These are phyloP conservation scores for Calonectria hawksworthii DNA, from an alignment of 2,329 filamentous ascomycete genomes.

Conservation along the genomic window DNA sequence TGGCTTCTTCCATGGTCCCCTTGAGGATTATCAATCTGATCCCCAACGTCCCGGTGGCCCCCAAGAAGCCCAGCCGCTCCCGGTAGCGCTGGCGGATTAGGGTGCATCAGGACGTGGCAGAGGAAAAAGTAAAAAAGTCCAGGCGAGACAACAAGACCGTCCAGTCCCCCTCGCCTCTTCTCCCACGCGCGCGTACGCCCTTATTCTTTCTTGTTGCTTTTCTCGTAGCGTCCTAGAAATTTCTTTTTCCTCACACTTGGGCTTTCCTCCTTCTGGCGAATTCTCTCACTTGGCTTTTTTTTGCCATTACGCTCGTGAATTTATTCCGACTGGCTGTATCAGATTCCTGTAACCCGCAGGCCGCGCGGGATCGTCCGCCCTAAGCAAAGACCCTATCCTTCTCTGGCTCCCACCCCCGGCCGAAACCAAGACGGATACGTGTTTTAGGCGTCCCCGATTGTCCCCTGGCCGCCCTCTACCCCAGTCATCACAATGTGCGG, in stretches of 20 bases:
- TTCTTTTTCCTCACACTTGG: background rate
- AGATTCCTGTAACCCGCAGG: constrained; percentile 8
- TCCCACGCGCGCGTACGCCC: constrained; percentile 8
- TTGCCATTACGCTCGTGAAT: constrained; percentile 8
- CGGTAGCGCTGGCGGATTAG: background rate
- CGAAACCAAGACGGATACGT: constrained; percentile 1
- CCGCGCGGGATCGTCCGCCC: constrained; percentile 24
- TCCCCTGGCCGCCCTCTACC: background rate
- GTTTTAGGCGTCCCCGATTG: constrained; percentile 4
- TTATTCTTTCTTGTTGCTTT: background rate
- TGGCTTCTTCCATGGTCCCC: background rate
- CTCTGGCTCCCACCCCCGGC: background rate
- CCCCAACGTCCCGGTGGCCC: background rate
- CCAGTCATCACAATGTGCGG: background rate
- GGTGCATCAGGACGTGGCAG: background rate
- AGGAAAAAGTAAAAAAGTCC: constrained; percentile 10
- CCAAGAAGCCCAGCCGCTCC: background rate
- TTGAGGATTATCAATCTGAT: background rate
- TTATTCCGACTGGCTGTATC: constrained; percentile 22
- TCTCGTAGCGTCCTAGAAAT: background rate
- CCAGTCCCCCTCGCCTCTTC: constrained; percentile 3
- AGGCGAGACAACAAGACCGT: constrained; percentile 31
- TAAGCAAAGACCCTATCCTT: constrained; percentile 2
- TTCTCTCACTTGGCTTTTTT: constrained; percentile 21
- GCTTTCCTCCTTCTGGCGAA: constrained; percentile 19